phyloP scores from a whole-genome alignment of 768 basidiomycete genomes.

The Mycena alexandri region DNA sequence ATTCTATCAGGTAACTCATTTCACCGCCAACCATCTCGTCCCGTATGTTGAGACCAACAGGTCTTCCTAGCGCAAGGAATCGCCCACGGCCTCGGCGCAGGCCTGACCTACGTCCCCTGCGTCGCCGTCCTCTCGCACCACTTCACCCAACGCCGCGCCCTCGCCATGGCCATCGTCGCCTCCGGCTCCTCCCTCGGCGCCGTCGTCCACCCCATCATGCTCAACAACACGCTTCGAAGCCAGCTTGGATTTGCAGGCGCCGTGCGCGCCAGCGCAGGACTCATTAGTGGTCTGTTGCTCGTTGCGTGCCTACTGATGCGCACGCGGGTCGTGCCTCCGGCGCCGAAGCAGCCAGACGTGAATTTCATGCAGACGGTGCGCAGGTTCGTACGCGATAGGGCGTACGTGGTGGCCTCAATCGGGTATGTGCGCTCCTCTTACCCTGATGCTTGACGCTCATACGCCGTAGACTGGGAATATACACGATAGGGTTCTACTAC shows the following conservation, averaged over 20 bases:
- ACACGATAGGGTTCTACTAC: constrained; percentile 57
- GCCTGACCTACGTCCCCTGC: constrained; percentile 64
- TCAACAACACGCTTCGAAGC: constrained; percentile 53
- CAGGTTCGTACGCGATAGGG: constrained; percentile 56
- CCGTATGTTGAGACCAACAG: too few relatives aligned
- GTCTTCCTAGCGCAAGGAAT: constrained; percentile 63
- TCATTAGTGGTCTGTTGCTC: constrained; percentile 48
- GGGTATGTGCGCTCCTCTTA: constrained; percentile 46
- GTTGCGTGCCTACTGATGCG: constrained; percentile 42
- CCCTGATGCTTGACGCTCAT: background rate
- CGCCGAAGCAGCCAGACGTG: constrained; percentile 47
- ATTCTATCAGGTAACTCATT: constrained; percentile 49
- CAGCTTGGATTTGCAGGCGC: constrained; percentile 56
- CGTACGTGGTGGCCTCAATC: constrained; percentile 58
- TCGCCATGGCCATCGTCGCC: constrained; percentile 57
- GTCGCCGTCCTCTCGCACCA: constrained; percentile 61
- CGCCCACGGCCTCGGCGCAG: constrained; percentile 63
- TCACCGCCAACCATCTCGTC: background rate
- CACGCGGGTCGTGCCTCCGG: constrained; percentile 40
- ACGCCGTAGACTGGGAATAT: constrained; percentile 47
- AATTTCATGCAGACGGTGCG: constrained; percentile 44
- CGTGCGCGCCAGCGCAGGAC: constrained; percentile 54
- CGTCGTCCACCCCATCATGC: constrained; percentile 58
- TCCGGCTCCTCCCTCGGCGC: constrained; percentile 58
- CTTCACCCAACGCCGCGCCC: constrained; percentile 54